phyloP scores from a whole-genome alignment of 768 basidiomycete genomes.

The Trametes gibbosa region DNA sequence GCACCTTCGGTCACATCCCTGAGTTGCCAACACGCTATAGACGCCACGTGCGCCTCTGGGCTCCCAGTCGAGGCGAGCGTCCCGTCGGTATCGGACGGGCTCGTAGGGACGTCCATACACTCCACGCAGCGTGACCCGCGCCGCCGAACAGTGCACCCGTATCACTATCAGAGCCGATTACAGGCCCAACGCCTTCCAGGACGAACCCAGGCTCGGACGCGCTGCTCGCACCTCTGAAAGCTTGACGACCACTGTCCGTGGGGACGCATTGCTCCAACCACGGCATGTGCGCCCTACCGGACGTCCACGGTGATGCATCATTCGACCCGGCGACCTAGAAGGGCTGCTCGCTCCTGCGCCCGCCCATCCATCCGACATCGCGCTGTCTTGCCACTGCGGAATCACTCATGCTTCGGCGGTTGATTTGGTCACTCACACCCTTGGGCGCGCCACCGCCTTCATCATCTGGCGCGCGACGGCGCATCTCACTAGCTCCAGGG shows the following conservation, averaged over 20 bases:
- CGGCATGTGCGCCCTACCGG: neutral
- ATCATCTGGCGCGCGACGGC: too few species aligned
- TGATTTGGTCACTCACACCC: too few species aligned
- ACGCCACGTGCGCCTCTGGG: neutral
- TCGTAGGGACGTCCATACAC: neutral
- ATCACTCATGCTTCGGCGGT: too few species aligned
- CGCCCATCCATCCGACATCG: neutral
- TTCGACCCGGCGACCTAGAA: neutral
- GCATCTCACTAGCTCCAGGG: too few species aligned
- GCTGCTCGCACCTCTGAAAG: too few species aligned
- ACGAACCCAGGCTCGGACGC: too few species aligned
- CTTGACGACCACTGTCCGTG: neutral
- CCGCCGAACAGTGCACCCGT: too few species aligned
- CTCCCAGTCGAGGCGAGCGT: neutral
- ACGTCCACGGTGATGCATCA: neutral
- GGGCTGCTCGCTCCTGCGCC: too few species aligned
- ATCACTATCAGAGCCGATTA: too few species aligned
- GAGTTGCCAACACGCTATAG: neutral
- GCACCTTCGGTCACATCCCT: neutral
- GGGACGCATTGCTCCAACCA: neutral
- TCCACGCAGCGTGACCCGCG: neutral
- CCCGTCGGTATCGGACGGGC: slow-evolving; percentile 1
- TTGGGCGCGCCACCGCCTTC: too few species aligned
- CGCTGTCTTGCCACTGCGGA: too few species aligned
- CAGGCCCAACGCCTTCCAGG: too few species aligned